Evolutionary conservation across 2,329 filamentous ascomycete species (phyloP), one percentile per base, ranked within the genome.

Genomic region (Aphanoascus verrucosus): DNA sequence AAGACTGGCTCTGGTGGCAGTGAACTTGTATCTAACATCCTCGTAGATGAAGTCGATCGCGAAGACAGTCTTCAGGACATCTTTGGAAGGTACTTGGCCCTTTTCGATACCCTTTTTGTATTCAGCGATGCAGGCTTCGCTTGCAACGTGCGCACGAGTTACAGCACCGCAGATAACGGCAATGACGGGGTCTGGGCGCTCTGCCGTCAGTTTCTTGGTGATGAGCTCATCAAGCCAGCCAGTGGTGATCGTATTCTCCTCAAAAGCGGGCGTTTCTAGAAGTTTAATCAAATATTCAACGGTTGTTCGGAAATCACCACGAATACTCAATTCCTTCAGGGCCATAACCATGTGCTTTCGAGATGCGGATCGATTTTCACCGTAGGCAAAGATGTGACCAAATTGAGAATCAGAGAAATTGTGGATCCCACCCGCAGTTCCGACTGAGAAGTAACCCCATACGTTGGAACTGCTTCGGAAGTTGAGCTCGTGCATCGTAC

Each of bases 361-460:
- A 23, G 93, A 98, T 23, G 93, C 90, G 49, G 89, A 85, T 70
- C 93, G 84, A 76, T 94, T 98, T 78, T 98, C 93, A 57, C 93
- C 93, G 64, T 97, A 98, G 50, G 93, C 94, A 71, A 98, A 98
- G 63, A 98, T 98, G 74, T 98, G 93, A 73, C 93, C 93, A 64
- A 98, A 98, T 68, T 98, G 93, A 66, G 87, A 94, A 76, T 98
- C 93, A 6, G 93, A 97, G 79, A 95, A 98, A 72, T 88, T 96
- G 81, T 98, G 93, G 61, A 98, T 98, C 72, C 90, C 90, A 75
- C 90, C 91, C 53, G 89, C 85, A 8, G 90, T 93, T 75, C 90
- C 88, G 70, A 98, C 93, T 51, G 93, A 98, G 82, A 98, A 98
- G 74, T 98, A 98, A 79, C 93, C 93, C 93, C 93, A 98, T 54